Conservation (phyloP, 2,329 filamentous ascomycete species). For the Colletotrichum sp. region DNA sequence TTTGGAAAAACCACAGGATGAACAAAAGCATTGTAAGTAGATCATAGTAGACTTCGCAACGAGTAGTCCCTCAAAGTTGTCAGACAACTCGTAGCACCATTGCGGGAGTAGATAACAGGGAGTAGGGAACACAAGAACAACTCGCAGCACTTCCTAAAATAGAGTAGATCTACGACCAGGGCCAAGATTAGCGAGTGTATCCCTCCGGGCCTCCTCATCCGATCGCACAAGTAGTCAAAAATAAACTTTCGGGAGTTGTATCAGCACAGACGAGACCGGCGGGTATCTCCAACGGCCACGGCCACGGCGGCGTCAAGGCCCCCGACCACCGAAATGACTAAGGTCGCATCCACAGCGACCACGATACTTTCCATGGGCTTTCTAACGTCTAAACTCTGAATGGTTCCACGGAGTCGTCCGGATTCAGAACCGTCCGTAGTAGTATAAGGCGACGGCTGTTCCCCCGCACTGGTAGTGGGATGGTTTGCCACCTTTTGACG, state of each 20-base stretch:
- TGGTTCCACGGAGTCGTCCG: background rate
- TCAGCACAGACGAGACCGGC: background rate
- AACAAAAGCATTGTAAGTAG: background rate
- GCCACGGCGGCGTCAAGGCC: background rate
- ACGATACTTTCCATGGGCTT: background rate
- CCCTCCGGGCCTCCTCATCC: background rate
- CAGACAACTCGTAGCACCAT: background rate
- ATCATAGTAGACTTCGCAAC: background rate
- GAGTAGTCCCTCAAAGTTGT: background rate
- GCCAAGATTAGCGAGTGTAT: background rate
- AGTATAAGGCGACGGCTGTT: background rate
- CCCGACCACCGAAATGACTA: background rate
- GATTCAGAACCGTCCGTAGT: background rate
- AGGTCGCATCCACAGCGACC: background rate
- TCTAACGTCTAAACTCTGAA: background rate
- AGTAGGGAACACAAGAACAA: background rate
- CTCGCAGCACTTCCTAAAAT: background rate
- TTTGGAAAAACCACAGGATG: rapidly evolving
- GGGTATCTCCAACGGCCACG: background rate
- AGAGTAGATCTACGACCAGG: background rate
- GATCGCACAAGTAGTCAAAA: background rate
- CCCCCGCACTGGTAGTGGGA: background rate
- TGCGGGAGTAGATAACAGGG: background rate
- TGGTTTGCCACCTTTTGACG: background rate
- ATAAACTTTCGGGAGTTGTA: background rate